Evolutionary conservation across 2,329 filamentous ascomycete genomes (phyloP).

Genomic region (Didymosphaeria variabile): DNA sequence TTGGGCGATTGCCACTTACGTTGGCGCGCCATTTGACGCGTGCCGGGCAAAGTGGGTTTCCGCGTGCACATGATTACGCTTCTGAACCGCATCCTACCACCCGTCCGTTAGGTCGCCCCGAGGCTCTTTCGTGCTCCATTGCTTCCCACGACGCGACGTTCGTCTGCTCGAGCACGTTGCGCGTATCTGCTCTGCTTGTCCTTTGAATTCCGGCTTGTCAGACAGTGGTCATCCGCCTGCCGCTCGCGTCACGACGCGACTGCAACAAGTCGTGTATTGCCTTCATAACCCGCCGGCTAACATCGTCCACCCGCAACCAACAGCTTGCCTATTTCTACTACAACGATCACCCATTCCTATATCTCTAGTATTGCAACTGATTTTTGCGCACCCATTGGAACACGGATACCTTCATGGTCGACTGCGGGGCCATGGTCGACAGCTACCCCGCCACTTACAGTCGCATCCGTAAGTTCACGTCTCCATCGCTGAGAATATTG

Average conservation of each 20-base stretch:
- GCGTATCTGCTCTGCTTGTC: constrained; percentile 2
- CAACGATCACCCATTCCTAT: constrained; percentile 1
- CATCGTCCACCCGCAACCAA: constrained; percentile 23
- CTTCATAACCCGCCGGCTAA: constrained; percentile 15
- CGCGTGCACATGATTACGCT: constrained; percentile 12
- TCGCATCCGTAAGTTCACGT: constrained; percentile 35
- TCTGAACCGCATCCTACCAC: constrained; percentile 11
- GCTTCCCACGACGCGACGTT: constrained; percentile 18
- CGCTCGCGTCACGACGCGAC: constrained; percentile 33
- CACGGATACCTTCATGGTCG: constrained; percentile 19
- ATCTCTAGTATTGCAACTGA: constrained; percentile 1
- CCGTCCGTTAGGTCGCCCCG: constrained; percentile 4
- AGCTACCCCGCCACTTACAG: constrained; percentile 25
- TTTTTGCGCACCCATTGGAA: constrained; percentile 13
- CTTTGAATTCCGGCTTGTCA: constrained; percentile 3
- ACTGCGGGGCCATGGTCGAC: constrained; percentile 16
- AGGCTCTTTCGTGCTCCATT: constrained; percentile 11
- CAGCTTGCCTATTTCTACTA: constrained; percentile 16
- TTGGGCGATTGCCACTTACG: constrained; percentile 1
- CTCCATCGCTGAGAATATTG: constrained; percentile 25
- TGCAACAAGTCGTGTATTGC: constrained; percentile 26
- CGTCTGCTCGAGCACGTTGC: constrained; percentile 4
- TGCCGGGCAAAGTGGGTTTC: constrained; percentile 1
- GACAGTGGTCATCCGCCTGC: constrained; percentile 7
- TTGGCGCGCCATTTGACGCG: constrained; percentile 14